Evolutionary conservation across 371 early-diverging fungal species (phyloP).

Genomic region (Haplosporangium sp.): DNA sequence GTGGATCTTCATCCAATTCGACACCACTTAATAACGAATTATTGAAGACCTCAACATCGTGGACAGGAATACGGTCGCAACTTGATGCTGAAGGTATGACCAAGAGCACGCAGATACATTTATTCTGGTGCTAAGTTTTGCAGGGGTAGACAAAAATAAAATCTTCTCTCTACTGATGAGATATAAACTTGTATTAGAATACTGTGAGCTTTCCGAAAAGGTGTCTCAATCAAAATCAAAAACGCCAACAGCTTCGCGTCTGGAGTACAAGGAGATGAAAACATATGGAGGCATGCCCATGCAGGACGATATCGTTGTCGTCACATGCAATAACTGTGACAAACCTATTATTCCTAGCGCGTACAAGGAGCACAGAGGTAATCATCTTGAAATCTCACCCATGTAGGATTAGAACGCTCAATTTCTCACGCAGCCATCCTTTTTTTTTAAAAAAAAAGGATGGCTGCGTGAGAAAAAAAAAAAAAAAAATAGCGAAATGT

Average conservation of each 20-base stretch:
- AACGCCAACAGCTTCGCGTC: conserved; percentile 46
- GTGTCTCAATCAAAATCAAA: conserved; percentile 33
- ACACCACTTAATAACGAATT: conserved; percentile 30
- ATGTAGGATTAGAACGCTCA: background rate
- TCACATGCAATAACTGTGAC: conserved; percentile 38
- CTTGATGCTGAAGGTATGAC: conserved; percentile 48
- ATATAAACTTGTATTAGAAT: conserved; percentile 15
- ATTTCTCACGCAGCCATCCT: background rate
- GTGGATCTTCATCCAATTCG: conserved; percentile 3
- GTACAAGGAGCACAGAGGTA: conserved; percentile 49
- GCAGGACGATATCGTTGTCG: conserved; percentile 45
- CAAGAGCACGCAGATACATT: background rate
- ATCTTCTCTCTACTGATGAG: too few relatives aligned
- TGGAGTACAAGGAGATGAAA: conserved; percentile 55
- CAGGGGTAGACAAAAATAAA: too few relatives aligned
- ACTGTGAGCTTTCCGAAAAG: conserved; percentile 36
- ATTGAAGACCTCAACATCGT: conserved; percentile 33
- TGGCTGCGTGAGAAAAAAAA: too few relatives aligned
- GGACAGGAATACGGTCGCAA: conserved; percentile 44
- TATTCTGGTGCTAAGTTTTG: too few relatives aligned
- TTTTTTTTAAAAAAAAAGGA: too few relatives aligned
- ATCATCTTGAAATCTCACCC: background rate
- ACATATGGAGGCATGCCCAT: conserved; percentile 54
- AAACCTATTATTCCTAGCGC: conserved; percentile 55
- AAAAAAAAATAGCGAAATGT: conserved; percentile 29